Conservation (phyloP, 371 early-diverging fungal species). For the Mucor mucedo region DNA sequence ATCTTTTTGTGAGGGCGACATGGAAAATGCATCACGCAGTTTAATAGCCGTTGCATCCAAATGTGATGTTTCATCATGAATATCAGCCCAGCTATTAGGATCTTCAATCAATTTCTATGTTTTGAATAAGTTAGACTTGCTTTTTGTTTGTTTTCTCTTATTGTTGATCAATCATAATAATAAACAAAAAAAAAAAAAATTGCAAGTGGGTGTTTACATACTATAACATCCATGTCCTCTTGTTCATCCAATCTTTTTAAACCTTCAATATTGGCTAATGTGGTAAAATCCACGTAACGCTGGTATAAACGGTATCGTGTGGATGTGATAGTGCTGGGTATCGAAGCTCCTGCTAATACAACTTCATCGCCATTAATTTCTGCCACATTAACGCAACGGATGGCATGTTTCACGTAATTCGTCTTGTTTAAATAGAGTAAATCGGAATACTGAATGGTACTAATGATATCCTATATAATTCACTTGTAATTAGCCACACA, state of each 20-base stretch:
- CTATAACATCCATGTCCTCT: slow-evolving; percentile 5
- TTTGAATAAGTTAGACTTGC: neutral
- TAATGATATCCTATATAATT: slow-evolving; percentile 35
- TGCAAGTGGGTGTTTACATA: neutral
- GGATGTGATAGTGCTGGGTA: neutral
- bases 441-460: slow-evolving; percentile 39
- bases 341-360: neutral
- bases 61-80: slow-evolving; percentile 1
- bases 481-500: neutral
- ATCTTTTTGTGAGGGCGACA: slow-evolving; percentile 61
- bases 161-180: no score
- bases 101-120: slow-evolving; percentile 26
- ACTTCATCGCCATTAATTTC: neutral
- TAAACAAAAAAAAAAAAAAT: no score
- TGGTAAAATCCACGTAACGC: slow-evolving; percentile 16
- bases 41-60: slow-evolving; percentile 33
- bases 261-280: slow-evolving; percentile 28
- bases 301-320: slow-evolving; percentile 29
- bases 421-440: slow-evolving; percentile 22
- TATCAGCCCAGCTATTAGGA: slow-evolving; percentile 37
- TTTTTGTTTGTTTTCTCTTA: no score
- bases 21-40: slow-evolving; percentile 46
- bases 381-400: slow-evolving; percentile 17
- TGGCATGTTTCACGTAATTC: slow-evolving; percentile 15
- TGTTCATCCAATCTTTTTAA: slow-evolving; percentile 21